phyloP scores from a whole-genome alignment of 2,329 filamentous ascomycete genomes.

The Amauroascus verrucosus region DNA sequence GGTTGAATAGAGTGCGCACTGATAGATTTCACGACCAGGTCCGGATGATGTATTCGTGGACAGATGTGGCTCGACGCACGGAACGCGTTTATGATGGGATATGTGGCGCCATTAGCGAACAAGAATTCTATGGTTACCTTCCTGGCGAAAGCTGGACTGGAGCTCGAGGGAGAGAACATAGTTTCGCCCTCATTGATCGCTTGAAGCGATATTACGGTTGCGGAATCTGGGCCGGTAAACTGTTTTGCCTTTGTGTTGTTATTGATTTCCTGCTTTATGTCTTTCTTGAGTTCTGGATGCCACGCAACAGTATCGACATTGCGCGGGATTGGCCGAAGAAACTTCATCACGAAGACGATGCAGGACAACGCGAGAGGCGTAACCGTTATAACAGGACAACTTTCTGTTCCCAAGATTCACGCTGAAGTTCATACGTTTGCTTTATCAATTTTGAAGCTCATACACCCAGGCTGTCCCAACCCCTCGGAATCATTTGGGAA shows the following conservation, averaged over 20 bases:
- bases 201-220: slow-evolving; percentile 96
- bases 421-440: not conserved
- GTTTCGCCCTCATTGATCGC: slow-evolving; percentile 86
- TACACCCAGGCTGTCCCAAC: no score
- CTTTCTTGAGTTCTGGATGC: slow-evolving; percentile 77
- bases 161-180: slow-evolving; percentile 61
- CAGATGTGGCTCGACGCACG: slow-evolving; percentile 83
- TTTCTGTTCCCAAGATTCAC: not conserved
- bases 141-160: slow-evolving; percentile 59
- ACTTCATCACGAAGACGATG: not conserved
- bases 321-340: slow-evolving; percentile 90
- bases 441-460: not conserved
- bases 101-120: slow-evolving; percentile 70
- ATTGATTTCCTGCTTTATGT: slow-evolving; percentile 89
- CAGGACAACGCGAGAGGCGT: not conserved
- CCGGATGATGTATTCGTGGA: slow-evolving; percentile 98
- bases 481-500: no score
- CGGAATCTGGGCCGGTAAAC: slow-evolving; percentile 94
- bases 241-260: slow-evolving; percentile 89
- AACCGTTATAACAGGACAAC: not conserved
- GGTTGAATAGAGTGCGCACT: slow-evolving; percentile 76
- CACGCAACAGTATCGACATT: slow-evolving; percentile 75
- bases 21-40: slow-evolving; percentile 96
- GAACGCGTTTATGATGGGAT: slow-evolving; percentile 94
- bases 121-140: slow-evolving; percentile 79